These are phyloP conservation scores for Phytophthora idaei DNA, from an alignment of 352 stramenopile genomes.

Conservation along the genomic window DNA sequence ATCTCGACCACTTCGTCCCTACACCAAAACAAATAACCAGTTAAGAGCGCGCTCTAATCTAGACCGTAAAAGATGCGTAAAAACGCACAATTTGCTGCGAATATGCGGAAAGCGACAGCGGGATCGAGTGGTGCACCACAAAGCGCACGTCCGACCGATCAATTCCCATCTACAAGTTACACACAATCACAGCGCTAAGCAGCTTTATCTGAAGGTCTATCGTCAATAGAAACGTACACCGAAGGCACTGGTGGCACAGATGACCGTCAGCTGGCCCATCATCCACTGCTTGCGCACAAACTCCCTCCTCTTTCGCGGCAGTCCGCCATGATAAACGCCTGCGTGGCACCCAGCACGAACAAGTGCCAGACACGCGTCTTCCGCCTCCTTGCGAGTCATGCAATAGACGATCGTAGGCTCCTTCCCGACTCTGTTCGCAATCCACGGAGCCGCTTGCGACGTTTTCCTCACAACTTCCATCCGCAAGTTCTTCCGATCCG, in stretches of 20 bases:
- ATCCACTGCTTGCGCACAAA: constrained; percentile 86
- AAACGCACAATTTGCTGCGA: constrained; percentile 78
- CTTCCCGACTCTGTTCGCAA: constrained; percentile 36
- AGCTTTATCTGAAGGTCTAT: neutral
- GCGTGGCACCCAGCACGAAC: constrained; percentile 56
- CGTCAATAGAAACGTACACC: constrained; percentile 42
- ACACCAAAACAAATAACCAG: neutral
- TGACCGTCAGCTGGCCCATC: constrained; percentile 67
- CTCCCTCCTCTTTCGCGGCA: constrained; percentile 59
- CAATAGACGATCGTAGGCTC: constrained; percentile 75
- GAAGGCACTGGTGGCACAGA: constrained; percentile 82
- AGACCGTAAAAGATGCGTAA: neutral
- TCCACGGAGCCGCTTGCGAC: constrained; percentile 27
- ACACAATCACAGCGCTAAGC: constrained; percentile 4
- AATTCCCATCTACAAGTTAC: constrained; percentile 71
- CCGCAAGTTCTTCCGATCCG: constrained; percentile 65
- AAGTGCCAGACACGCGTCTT: constrained; percentile 59
- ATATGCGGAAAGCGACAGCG: constrained; percentile 70
- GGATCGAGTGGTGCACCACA: constrained; percentile 75
- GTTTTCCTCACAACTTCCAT: constrained; percentile 67
- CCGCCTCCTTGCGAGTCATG: constrained; percentile 72
- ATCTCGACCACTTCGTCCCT: constrained; percentile 76
- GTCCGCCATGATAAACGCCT: constrained; percentile 74
- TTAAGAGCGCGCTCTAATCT: neutral
- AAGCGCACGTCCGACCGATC: constrained; percentile 77